A percentile compares a stretch with the other conserved stretches of the same genome.
These are phyloP conservation scores for Aspergillus incahuasiensis DNA, from an alignment of 495 filamentous ascomycete genomes.

Conservation along the genomic window DNA sequence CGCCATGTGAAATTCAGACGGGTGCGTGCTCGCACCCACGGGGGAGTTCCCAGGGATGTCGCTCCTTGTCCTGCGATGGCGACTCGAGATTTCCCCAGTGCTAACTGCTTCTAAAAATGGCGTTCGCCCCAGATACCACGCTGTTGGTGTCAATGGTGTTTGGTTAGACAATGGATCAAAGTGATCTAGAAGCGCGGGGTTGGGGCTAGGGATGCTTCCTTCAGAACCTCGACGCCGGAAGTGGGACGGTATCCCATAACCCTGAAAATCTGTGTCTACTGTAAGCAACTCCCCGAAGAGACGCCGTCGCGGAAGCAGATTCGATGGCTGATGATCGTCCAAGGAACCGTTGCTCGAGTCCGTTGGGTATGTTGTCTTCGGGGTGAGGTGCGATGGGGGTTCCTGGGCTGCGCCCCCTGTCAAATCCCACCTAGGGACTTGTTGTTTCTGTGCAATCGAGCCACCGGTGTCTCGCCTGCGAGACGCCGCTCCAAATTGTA, in stretches of 20 bases:
- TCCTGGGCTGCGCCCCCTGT: neutral
- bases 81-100: conserved; percentile 20
- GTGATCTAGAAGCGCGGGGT: conserved; percentile 44
- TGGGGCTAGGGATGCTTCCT: conserved; percentile 49
- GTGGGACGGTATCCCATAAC: conserved; percentile 37
- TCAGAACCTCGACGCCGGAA: conserved; percentile 49
- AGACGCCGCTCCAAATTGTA: conserved; percentile 27
- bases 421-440: conserved; percentile 15
- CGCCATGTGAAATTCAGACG: conserved; percentile 36
- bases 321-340: conserved; percentile 2
- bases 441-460: conserved; percentile 7
- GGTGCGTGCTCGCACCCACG: conserved; percentile 24
- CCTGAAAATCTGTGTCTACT: conserved; percentile 34
- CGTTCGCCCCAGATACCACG: conserved; percentile 50
- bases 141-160: conserved; percentile 51
- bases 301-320: conserved; percentile 31
- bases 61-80: conserved; percentile 47
- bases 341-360: conserved; percentile 3
- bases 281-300: conserved; percentile 50
- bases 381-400: conserved; percentile 6
- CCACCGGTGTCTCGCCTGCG: conserved; percentile 25
- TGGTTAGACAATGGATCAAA: conserved; percentile 31
- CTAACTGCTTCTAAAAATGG: conserved; percentile 47
- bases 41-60: conserved; percentile 32
- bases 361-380: neutral